phyloP scores from a whole-genome alignment of 2,329 filamentous ascomycete species.

The Xylariaceae sp. region DNA sequence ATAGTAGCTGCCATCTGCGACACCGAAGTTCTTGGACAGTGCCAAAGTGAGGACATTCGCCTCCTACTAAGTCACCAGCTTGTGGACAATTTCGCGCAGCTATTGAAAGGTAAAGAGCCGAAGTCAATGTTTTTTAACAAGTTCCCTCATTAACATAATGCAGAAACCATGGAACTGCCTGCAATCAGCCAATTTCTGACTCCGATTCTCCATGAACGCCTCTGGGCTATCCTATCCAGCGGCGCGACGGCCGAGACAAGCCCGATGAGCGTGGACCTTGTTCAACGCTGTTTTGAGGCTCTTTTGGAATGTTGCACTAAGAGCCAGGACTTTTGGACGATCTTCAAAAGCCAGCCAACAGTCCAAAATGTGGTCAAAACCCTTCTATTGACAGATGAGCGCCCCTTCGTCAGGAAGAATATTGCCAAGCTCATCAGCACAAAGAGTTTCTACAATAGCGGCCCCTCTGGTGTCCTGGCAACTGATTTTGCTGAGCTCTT shows the following conservation, averaged over 20 bases:
- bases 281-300: conserved; percentile 32
- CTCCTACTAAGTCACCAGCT: conserved; percentile 48
- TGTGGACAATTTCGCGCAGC: conserved; percentile 51
- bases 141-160: too few species aligned
- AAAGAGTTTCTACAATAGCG: conserved; percentile 14
- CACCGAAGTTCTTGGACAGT: conserved; percentile 44
- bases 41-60: conserved; percentile 39
- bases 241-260: conserved; percentile 17
- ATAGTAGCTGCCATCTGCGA: conserved; percentile 59
- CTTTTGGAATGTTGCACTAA: conserved; percentile 37
- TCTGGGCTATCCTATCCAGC: conserved; percentile 18
- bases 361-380: conserved; percentile 26
- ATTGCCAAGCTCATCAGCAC: conserved; percentile 29
- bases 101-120: conserved; percentile 47
- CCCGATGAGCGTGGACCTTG: conserved; percentile 26
- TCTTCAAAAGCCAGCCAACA: conserved; percentile 27
- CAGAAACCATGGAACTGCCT: conserved; percentile 20
- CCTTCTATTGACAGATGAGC: conserved; percentile 34
- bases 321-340: conserved; percentile 35
- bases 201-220: conserved; percentile 16
- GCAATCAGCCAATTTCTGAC: conserved; percentile 18
- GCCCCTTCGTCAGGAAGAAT: conserved; percentile 31
- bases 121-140: too few species aligned
- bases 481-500: conserved; percentile 40
- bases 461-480: conserved; percentile 25